phyloP scores from a whole-genome alignment of 2,329 filamentous ascomycete genomes.

The Diplodia intermedia region DNA sequence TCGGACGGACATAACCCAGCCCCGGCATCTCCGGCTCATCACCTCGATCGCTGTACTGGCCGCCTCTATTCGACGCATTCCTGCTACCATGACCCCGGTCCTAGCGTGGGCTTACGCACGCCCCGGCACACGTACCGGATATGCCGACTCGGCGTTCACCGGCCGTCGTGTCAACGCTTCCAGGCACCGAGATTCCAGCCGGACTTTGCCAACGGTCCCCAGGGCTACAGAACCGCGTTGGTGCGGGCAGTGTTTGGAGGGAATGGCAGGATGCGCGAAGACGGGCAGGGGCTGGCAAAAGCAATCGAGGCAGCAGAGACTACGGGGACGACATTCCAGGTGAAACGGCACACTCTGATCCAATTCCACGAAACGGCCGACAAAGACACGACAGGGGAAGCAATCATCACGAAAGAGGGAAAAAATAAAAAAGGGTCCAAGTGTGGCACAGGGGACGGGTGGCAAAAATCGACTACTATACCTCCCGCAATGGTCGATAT shows the following conservation, averaged over 20 bases:
- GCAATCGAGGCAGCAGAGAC: conserved; percentile 9
- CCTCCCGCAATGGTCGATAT: conserved; percentile 20
- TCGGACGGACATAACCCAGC: conserved; percentile 27
- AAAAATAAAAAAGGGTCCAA: conserved; percentile 24
- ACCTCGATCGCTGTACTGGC: conserved; percentile 6
- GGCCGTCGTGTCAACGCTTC: not conserved
- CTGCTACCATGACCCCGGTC: conserved; percentile 24
- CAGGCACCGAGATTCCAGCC: not conserved
- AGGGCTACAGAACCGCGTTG: not conserved
- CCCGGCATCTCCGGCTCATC: conserved; percentile 27
- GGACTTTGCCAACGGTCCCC: not conserved
- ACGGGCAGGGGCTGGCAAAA: conserved; percentile 6
- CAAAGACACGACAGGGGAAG: conserved; percentile 10
- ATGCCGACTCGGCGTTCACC: not conserved
- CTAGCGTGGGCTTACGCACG: conserved; percentile 24
- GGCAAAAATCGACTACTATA: conserved; percentile 18
- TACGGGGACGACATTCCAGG: conserved; percentile 20
- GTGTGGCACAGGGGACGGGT: conserved; percentile 12
- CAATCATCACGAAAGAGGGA: conserved; percentile 4
- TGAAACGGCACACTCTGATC: conserved; percentile 21
- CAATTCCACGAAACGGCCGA: conserved; percentile 17
- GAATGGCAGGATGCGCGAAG: not conserved
- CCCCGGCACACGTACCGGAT: conserved; percentile 1
- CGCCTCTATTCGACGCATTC: conserved; percentile 25
- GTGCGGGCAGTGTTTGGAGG: not conserved